Base-by-base conservation (phyloP, 192 early-diverging fungal species). In the Entomortierella chlamydospora region DNA sequence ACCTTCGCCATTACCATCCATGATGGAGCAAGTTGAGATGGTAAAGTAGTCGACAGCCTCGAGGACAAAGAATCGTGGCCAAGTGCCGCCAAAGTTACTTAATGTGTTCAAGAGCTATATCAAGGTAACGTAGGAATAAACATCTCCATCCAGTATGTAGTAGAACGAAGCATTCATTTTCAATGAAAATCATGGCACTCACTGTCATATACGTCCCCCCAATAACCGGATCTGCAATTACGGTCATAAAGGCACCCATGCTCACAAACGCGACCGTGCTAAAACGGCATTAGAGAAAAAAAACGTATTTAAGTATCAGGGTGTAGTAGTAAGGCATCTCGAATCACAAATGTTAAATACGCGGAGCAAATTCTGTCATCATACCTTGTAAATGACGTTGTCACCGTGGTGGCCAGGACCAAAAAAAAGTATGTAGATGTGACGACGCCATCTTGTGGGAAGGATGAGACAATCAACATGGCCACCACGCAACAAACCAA, bases 71-170 rank as follows among this genome's bases (percentile, higher is more conserved):
- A 93, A 96, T 29, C 93, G 89, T 2, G 96, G 95, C 98, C 96
- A 98, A 7, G 97, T 99, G 31, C 98, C 98, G 51, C 97, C 98
- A 77, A 99, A 93, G 76, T 99, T 99, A 68, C 91, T 94, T 57
- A 98, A 73, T 5, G 98, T 99, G 69, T 98, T 97, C 31, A 99
- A 82, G 55, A 96, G 87, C 69, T 89, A 69, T 31, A 55, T 23
- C 22, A 53, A 54, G 57, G 17, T 71, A 55, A 71, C 47, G 54
- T 20, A 25, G 15, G 12, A 41, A 1, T 18, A 59, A 52, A 22
- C 28, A 49, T 5, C 18, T 17, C 45, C 4, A 17, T 47, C 1
- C 23, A 10, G 26, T 54, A 54, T 54, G 23, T 7, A 25, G 26
- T 17, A 54, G 26, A 4, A 54, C 2, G 9, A 54, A 51, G 23